Conservation (phyloP, 306 rosid genomes). For the Cicer pinnatifidum region DNA sequence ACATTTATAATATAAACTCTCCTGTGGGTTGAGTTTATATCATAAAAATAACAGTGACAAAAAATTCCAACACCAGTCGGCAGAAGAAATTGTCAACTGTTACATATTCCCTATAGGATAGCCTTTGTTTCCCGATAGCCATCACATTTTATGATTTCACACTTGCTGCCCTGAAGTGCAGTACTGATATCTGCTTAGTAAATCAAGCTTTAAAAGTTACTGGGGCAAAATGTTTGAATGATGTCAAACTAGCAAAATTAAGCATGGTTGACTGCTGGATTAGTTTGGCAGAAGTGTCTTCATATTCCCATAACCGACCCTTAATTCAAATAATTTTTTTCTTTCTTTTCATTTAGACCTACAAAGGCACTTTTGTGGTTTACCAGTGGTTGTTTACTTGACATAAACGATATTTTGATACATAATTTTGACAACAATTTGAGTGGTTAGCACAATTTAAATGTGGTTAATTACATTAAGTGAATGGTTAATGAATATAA, state of each 20-base stretch:
- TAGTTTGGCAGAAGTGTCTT: constrained; percentile 10
- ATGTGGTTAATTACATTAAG: too few relatives aligned
- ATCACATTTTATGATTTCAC: neutral
- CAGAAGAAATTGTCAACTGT: too few relatives aligned
- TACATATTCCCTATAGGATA: too few relatives aligned
- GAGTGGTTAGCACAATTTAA: too few relatives aligned
- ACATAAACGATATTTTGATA: too few relatives aligned
- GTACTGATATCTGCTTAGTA: constrained; percentile 11
- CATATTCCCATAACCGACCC: constrained; percentile 8
- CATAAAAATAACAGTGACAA: too few relatives aligned
- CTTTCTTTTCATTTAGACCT: neutral
- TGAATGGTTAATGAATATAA: too few relatives aligned
- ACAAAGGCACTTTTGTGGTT: constrained; percentile 10
- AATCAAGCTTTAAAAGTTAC: constrained; percentile 11
- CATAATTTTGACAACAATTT: too few relatives aligned
- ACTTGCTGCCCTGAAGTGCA: neutral
- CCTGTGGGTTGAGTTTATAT: too few relatives aligned
- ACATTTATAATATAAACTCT: too few relatives aligned
- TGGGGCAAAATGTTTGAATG: constrained; percentile 22
- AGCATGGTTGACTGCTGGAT: constrained; percentile 17
- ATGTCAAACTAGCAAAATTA: constrained; percentile 4
- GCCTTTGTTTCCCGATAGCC: too few relatives aligned
- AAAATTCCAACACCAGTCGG: too few relatives aligned
- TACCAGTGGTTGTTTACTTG: constrained; percentile 3
- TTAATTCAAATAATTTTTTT: neutral